Percentiles rank a stretch among this genome's conserved stretches.
Evolutionary conservation across 345 rosid species (phyloP).

Genomic region (Eucalyptus coolabah): DNA sequence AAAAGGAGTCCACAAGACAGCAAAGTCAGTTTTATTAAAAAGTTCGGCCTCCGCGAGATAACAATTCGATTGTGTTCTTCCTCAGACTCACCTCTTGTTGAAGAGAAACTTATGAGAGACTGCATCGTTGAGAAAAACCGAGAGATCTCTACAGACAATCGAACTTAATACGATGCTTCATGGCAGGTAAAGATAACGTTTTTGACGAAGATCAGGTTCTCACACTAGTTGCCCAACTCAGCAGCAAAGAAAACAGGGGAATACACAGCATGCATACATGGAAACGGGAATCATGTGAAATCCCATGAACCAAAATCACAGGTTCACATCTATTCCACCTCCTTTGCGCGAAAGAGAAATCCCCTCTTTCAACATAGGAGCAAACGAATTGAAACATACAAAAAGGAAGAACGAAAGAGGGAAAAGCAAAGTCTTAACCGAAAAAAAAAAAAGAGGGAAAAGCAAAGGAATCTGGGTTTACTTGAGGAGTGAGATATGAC

Average conservation of each 20-base stretch:
- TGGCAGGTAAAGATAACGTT: neutral
- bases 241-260: neutral
- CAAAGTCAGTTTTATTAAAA: neutral
- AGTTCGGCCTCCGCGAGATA: neutral
- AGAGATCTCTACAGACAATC: neutral
- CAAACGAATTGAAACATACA: neutral
- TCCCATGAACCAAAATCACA: neutral
- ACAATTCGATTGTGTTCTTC: neutral
- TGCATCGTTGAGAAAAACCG: neutral
- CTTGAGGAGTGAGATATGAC: neutral
- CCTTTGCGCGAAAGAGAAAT: neutral
- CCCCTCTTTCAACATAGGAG: neutral
- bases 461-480: neutral
- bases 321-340: neutral
- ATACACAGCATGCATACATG: neutral
- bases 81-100: neutral
- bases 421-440: neutral
- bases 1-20: neutral
- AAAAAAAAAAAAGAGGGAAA: neutral
- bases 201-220: neutral
- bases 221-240: neutral
- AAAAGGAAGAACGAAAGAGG: neutral
- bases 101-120: neutral
- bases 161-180: neutral
- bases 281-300: neutral